phyloP scores from a whole-genome alignment of 257 asterid genomes.

The Solanum arcanum region DNA sequence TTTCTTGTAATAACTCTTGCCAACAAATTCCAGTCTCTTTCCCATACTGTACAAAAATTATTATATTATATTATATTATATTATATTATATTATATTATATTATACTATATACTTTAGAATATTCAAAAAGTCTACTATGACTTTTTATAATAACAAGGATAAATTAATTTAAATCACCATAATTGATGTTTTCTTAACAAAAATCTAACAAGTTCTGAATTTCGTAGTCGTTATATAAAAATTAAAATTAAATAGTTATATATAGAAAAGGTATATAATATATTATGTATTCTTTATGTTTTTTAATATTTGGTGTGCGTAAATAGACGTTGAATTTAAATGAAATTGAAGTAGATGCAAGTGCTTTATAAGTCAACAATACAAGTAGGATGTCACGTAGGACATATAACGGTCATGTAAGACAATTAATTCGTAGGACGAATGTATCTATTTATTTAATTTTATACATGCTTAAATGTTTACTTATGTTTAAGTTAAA shows the following conservation, averaged over 20 bases:
- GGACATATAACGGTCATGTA: neutral
- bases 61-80: neutral
- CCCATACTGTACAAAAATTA: neutral
- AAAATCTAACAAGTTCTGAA: neutral
- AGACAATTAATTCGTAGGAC: neutral
- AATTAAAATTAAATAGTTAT: no score
- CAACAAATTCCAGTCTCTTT: constrained; percentile 3
- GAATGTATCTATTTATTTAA: neutral
- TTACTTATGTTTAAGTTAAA: no score
- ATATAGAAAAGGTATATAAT: neutral
- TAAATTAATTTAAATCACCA: neutral
- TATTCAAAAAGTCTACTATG: neutral
- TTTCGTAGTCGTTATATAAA: neutral
- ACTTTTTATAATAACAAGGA: neutral
- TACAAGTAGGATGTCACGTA: neutral
- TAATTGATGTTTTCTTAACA: neutral
- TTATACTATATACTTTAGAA: neutral
- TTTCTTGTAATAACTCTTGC: constrained; percentile 3
- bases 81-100: neutral
- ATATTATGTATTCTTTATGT: fast-evolving
- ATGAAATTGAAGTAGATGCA: neutral
- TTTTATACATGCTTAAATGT: no score
- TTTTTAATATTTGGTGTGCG: neutral
- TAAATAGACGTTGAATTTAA: no score
- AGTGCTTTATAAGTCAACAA: neutral